phyloP scores from a whole-genome alignment of 2,329 filamentous ascomycete genomes.

The Aureobasidium sp. region DNA sequence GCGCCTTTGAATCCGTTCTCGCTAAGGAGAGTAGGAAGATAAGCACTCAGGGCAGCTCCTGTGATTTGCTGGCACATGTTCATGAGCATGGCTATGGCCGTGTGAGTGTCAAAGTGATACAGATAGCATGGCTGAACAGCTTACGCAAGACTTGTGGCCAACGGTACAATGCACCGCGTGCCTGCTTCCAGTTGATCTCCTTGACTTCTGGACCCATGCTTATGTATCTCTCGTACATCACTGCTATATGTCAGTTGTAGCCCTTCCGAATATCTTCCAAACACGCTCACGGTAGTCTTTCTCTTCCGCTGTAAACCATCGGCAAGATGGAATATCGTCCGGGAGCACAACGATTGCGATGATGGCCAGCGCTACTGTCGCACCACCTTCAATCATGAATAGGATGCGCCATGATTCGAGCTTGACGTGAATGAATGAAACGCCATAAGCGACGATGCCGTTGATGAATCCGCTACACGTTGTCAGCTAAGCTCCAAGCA shows the following conservation, averaged over 20 bases:
- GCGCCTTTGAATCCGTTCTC: constrained; percentile 17
- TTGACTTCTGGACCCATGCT: constrained; percentile 17
- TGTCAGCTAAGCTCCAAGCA: not conserved
- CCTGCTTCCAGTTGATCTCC: constrained; percentile 18
- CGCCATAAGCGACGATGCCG: constrained; percentile 16
- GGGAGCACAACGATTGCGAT: constrained; percentile 24
- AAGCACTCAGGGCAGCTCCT: constrained; percentile 16
- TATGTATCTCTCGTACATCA: constrained; percentile 18
- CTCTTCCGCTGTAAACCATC: constrained; percentile 1
- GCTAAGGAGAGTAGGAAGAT: constrained; percentile 15
- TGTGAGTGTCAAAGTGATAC: not conserved
- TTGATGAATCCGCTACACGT: constrained; percentile 15
- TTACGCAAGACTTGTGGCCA: constrained; percentile 18
- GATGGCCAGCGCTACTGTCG: constrained; percentile 25
- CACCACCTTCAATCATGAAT: constrained; percentile 28
- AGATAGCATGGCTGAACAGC: not conserved
- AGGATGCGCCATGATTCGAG: constrained; percentile 19
- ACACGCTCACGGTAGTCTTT: constrained; percentile 13
- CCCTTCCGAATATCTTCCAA: not conserved
- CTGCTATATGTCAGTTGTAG: constrained; percentile 7
- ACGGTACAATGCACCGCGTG: constrained; percentile 17
- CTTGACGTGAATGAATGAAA: constrained; percentile 16
- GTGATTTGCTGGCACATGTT: constrained; percentile 19
- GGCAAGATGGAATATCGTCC: constrained; percentile 9
- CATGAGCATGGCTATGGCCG: constrained; percentile 15